Conservation (phyloP, 2,329 filamentous ascomycete genomes). For the Claviceps africana region DNA sequence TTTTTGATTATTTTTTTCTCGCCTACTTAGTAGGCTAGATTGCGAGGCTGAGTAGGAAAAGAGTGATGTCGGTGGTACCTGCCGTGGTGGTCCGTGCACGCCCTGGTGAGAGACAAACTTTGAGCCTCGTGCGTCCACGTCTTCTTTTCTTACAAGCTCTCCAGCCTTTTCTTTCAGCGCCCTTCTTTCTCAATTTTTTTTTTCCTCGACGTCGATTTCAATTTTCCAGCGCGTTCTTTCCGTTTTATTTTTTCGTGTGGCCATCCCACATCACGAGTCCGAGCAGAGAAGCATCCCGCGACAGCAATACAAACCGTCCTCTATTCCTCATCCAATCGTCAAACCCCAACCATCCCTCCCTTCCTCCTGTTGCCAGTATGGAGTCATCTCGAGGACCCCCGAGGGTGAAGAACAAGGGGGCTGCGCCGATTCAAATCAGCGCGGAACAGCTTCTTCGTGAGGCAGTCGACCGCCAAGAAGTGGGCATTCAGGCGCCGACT, state of each 20-base stretch:
- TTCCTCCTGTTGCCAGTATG: constrained; percentile 36
- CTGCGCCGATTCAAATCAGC: constrained; percentile 81
- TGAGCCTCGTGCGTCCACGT: constrained; percentile 7
- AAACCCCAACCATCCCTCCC: background rate
- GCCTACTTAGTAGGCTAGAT: constrained; percentile 4
- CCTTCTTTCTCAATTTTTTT: background rate
- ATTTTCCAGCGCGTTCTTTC: background rate
- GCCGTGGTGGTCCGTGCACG: constrained; percentile 7
- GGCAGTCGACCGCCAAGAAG: constrained; percentile 91
- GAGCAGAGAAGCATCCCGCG: background rate
- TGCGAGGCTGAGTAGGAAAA: constrained; percentile 14
- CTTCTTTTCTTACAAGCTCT: background rate
- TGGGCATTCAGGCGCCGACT: constrained; percentile 73
- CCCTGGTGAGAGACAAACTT: background rate
- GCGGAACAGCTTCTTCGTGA: constrained; percentile 95
- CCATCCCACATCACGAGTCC: background rate
- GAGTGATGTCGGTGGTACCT: constrained; percentile 9
- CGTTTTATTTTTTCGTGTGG: background rate
- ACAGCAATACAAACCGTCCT: background rate
- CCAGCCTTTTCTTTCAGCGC: background rate
- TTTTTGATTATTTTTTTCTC: too few relatives aligned
- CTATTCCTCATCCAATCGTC: background rate
- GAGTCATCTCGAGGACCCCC: constrained; percentile 84
- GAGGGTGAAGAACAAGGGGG: constrained; percentile 96
- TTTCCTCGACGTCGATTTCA: background rate